A percentile compares a stretch with the other conserved stretches of the same genome.
phyloP scores from a whole-genome alignment of 768 basidiomycete species.

The Pleurotus giganteus region DNA sequence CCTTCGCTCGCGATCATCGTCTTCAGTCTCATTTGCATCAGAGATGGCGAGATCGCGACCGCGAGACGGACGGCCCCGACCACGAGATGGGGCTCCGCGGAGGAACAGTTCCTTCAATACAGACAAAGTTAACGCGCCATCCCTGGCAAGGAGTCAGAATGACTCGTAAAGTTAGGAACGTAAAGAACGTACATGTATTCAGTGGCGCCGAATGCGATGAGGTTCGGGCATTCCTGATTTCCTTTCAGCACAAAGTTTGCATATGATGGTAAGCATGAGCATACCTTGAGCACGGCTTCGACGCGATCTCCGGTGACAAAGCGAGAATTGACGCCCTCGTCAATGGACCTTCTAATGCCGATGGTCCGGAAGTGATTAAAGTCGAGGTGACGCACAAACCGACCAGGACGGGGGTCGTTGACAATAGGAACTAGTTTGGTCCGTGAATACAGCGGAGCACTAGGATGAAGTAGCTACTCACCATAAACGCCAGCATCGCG shows the following conservation, averaged over 20 bases:
- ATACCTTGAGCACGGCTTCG: conserved; percentile 71
- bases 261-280: conserved; percentile 19
- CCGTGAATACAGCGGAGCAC: background rate
- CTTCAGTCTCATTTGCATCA: conserved; percentile 61
- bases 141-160: conserved; percentile 24
- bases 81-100: conserved; percentile 71
- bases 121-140: conserved; percentile 79
- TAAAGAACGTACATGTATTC: conserved; percentile 73
- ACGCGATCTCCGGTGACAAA: conserved; percentile 93
- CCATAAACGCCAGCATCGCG: conserved; percentile 72
- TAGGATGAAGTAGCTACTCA: conserved; percentile 29
- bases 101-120: conserved; percentile 91
- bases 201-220: conserved; percentile 89
- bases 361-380: conserved; percentile 98
- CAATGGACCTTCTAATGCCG: conserved; percentile 90
- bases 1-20: conserved; percentile 74
- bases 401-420: conserved; percentile 70
- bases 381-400: conserved; percentile 83
- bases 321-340: conserved; percentile 83
- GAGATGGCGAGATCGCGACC: conserved; percentile 49
- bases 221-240: conserved; percentile 81
- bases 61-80: conserved; percentile 65
- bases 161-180: background rate
- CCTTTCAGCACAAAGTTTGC: conserved; percentile 8
- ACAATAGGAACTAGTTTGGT: conserved; percentile 56